Base-by-base conservation (phyloP, 768 basidiomycete species). In the Boletus reticulatus region DNA sequence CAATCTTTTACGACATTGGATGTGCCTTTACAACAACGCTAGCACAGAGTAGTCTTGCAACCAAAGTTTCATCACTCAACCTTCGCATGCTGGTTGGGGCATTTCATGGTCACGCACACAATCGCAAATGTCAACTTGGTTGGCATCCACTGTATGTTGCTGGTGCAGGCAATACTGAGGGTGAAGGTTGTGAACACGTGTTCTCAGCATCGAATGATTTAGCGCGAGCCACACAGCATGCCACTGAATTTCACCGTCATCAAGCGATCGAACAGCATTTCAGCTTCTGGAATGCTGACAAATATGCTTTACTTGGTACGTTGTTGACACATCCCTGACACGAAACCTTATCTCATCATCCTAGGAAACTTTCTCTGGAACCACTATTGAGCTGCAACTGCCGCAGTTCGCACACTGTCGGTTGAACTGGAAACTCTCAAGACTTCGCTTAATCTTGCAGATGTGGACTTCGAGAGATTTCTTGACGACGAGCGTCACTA, bases 61-160 rank as follows among this genome's bases (percentile, higher is more conserved):
- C 32, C 8, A 9, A 12, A 12, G 32, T 6, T 32, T 12, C 8
- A 10, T 9, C 32, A 10, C 41, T 38, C 6, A 20, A 19, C 4
- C 10, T 50, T 0, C 7, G 29, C 1, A 19, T 57, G 14, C 49
- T 50, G 48, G 47, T 55, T 8, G 29, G 48, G 2, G 4, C 31
- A 0, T 60, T 60, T 4, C 52, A 60, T 22, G 31, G 56, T 0
- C 52, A 60, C 29, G 45, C 52, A 0, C 52, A 57, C 37, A 53
- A 54, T 17, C 24, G 9, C 0, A 0, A 7, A 5, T 60, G 46
- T 13, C 52, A 60, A 3, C 7, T 58, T 0, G 3, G 52, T 0
- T 43, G 46, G 41, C 59, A 58, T 42, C 56, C 46, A 0, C 32
- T 51, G 27, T 58, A 58, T 10, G 46, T 60, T 5, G 1, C 6